Conservation (phyloP, 441 rosid species). For the Biscutella laevigata region DNA sequence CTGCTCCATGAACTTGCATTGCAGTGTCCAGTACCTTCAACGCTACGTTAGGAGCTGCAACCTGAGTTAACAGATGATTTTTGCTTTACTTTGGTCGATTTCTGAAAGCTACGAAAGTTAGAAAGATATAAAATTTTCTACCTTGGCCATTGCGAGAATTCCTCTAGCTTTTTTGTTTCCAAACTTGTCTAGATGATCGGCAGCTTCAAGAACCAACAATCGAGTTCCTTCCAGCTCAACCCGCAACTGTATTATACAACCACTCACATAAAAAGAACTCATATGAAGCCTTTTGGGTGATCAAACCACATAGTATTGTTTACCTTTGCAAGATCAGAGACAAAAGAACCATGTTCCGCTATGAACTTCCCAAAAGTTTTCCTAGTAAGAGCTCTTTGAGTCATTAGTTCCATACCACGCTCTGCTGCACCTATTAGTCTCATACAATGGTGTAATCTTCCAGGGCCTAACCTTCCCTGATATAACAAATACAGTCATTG, state of each 20-base stretch:
- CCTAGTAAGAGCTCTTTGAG: constrained; percentile 70
- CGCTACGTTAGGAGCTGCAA: constrained; percentile 92
- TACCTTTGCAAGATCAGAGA: constrained; percentile 85
- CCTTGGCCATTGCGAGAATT: constrained; percentile 92
- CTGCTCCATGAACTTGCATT: constrained; percentile 90
- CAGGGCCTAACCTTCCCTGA: constrained; percentile 98
- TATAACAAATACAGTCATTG: constrained; percentile 18
- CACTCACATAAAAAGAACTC: not conserved
- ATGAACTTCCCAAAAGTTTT: constrained; percentile 78
- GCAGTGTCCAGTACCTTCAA: constrained; percentile 79
- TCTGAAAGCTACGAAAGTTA: not conserved
- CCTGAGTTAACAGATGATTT: constrained; percentile 35
- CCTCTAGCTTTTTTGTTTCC: constrained; percentile 85
- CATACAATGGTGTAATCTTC: constrained; percentile 98
- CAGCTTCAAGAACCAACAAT: constrained; percentile 81
- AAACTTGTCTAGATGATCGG: constrained; percentile 76
- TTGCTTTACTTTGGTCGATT: not conserved
- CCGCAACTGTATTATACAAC: constrained; percentile 47
- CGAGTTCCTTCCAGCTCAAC: constrained; percentile 78
- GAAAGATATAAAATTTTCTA: constrained; percentile 4
- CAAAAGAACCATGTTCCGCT: constrained; percentile 87
- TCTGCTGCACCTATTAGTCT: constrained; percentile 93
- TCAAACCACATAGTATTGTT: not conserved
- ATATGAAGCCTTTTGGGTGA: not conserved
- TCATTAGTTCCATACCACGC: constrained; percentile 96